Evolutionary conservation across 2,329 filamentous ascomycete genomes (phyloP).

Genomic region (Teratosphaeria viscida): DNA sequence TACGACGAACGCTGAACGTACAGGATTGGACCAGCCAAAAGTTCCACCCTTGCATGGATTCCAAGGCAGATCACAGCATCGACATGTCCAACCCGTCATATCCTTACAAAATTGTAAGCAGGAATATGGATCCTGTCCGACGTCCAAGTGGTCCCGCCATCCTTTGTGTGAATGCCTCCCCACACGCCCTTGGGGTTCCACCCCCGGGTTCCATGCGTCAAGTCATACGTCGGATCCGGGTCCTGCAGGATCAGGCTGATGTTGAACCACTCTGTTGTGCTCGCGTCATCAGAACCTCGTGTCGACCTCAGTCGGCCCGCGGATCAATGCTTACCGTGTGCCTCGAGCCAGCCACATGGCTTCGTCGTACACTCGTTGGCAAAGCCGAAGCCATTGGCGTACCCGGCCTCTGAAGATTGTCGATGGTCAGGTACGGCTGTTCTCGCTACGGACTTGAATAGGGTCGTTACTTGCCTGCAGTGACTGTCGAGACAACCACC

Average conservation of each 20-base stretch:
- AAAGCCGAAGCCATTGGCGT: not conserved
- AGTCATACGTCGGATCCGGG: not conserved
- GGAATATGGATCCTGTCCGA: not conserved
- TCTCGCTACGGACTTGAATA: not conserved
- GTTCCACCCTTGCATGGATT: too few relatives aligned
- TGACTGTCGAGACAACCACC: not conserved
- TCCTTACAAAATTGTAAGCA: not conserved
- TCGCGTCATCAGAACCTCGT: not conserved
- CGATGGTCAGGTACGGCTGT: not conserved
- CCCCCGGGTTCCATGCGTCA: not conserved
- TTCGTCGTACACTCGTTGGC: not conserved
- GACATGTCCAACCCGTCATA: not conserved
- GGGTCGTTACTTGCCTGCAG: not conserved
- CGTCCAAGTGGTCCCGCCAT: not conserved
- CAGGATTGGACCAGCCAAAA: too few relatives aligned
- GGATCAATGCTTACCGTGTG: not conserved
- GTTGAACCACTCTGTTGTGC: not conserved
- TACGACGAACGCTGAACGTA: too few relatives aligned
- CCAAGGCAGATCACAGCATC: too few relatives aligned
- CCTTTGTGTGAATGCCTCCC: not conserved
- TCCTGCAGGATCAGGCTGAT: not conserved
- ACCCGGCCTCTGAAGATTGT: not conserved
- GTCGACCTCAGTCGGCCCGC: not conserved
- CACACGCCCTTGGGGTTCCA: not conserved
- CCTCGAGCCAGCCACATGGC: not conserved